These are phyloP conservation scores for Epichloe festucae DNA, from an alignment of 2,329 filamentous ascomycete genomes.

Conservation along the genomic window DNA sequence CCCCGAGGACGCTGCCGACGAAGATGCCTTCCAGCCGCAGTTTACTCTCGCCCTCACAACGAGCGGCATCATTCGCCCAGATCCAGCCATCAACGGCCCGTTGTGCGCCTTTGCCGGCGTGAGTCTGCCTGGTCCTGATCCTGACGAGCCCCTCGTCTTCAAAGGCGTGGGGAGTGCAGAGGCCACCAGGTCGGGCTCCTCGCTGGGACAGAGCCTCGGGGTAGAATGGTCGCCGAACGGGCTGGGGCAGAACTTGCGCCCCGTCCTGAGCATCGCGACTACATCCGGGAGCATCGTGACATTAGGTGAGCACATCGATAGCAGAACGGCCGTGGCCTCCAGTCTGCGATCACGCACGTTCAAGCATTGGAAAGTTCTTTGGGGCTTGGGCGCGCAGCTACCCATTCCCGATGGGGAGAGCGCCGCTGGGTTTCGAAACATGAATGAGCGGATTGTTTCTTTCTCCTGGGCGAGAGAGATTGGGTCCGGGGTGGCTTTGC, in stretches of 20 bases:
- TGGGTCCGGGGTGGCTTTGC: conserved; percentile 26
- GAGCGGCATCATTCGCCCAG: conserved; percentile 22
- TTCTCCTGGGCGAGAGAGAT: conserved; percentile 41
- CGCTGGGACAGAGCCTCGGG: conserved; percentile 40
- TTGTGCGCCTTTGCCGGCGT: conserved; percentile 28
- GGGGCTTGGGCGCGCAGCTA: conserved; percentile 40
- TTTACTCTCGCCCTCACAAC: conserved; percentile 22
- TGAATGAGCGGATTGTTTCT: conserved; percentile 33
- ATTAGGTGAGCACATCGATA: conserved; percentile 34
- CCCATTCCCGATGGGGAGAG: conserved; percentile 31
- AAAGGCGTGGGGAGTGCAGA: conserved; percentile 32
- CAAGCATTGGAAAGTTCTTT: conserved; percentile 40
- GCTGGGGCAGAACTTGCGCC: conserved; percentile 39
- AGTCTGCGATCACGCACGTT: conserved; percentile 26
- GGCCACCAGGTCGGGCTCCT: conserved; percentile 33
- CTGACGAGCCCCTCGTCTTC: conserved; percentile 18
- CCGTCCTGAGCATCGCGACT: conserved; percentile 37
- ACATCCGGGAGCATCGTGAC: conserved; percentile 36
- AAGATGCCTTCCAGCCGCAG: conserved; percentile 18
- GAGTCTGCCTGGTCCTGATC: conserved; percentile 15
- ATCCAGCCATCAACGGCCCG: conserved; percentile 31
- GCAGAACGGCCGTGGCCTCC: conserved; percentile 13
- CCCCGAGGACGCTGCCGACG: conserved; percentile 15
- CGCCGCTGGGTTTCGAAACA: conserved; percentile 18
- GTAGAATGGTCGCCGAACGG: conserved; percentile 46